These are phyloP conservation scores for Phaeosphaeriaceae sp. DNA, from an alignment of 2,329 filamentous ascomycete species.

Conservation along the genomic window DNA sequence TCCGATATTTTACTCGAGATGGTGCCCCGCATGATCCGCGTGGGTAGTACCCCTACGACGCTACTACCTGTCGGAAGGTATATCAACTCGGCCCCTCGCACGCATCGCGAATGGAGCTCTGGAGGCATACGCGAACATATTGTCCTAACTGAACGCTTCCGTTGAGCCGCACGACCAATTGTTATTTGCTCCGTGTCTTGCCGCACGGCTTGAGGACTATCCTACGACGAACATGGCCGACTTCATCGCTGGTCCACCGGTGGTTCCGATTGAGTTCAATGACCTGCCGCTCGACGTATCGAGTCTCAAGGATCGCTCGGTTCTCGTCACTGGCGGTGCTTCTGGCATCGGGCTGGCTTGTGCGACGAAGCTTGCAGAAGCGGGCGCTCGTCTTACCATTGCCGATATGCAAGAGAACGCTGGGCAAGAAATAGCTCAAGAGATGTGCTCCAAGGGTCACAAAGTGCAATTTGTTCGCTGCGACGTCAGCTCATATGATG, in stretches of 20 bases:
- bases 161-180: neutral
- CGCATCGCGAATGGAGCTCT: too few species aligned
- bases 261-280: conserved; percentile 6
- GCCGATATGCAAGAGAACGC: conserved; percentile 26
- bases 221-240: neutral
- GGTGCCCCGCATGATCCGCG: neutral
- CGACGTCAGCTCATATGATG: conserved; percentile 39
- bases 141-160: neutral
- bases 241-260: neutral
- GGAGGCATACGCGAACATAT: neutral
- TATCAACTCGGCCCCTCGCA: neutral
- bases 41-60: neutral
- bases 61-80: neutral
- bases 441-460: conserved; percentile 20
- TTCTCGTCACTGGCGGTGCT: conserved; percentile 35
- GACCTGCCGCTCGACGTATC: conserved; percentile 16
- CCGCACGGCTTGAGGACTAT: neutral
- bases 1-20: neutral
- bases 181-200: too few species aligned
- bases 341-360: conserved; percentile 36
- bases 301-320: conserved; percentile 23
- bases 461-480: conserved; percentile 38
- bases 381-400: conserved; percentile 34
- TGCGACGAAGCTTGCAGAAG: conserved; percentile 22
- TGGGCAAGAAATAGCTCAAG: conserved; percentile 14